Evolutionary conservation across 768 basidiomycete species (phyloP).

Genomic region (Mycena rebaudengoi): DNA sequence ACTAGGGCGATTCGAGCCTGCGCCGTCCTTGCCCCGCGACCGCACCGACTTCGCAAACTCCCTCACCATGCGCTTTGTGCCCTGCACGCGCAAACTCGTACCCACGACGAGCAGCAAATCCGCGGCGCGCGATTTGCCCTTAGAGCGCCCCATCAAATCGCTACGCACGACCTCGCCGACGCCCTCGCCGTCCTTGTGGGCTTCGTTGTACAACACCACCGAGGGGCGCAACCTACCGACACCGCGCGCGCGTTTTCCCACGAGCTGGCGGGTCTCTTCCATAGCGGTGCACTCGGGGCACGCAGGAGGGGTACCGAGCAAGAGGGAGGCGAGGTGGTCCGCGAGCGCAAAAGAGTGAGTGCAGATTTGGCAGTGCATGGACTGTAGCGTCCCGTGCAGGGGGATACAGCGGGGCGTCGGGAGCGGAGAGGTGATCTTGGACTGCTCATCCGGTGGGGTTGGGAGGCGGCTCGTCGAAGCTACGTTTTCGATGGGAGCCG

Average conservation of each 20-base stretch:
- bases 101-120: slow-evolving; percentile 91
- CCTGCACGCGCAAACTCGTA: slow-evolving; percentile 88
- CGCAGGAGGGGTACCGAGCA: slow-evolving; percentile 68
- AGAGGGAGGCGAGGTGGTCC: slow-evolving; percentile 66
- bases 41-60: slow-evolving; percentile 86
- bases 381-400: slow-evolving; percentile 85
- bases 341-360: slow-evolving; percentile 74
- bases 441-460: slow-evolving; percentile 61
- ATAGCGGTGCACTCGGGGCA: slow-evolving; percentile 83
- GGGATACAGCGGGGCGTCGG: slow-evolving; percentile 89
- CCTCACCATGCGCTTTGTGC: slow-evolving; percentile 90
- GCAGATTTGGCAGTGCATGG: slow-evolving; percentile 84
- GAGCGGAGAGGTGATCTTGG: too few relatives aligned
- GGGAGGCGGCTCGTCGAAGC: slow-evolving; percentile 47
- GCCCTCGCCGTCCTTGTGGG: slow-evolving; percentile 85
- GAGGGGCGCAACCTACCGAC: slow-evolving; percentile 85
- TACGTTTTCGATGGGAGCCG: slow-evolving; percentile 21
- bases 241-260: slow-evolving; percentile 82
- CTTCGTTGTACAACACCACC: slow-evolving; percentile 91
- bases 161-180: slow-evolving; percentile 86
- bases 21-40: slow-evolving; percentile 51
- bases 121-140: slow-evolving; percentile 75
- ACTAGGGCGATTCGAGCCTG: slow-evolving; percentile 42
- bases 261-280: slow-evolving; percentile 72
- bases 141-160: slow-evolving; percentile 78